Base-by-base conservation (phyloP, 371 early-diverging fungal species). In the Mortierella sp. region DNA sequence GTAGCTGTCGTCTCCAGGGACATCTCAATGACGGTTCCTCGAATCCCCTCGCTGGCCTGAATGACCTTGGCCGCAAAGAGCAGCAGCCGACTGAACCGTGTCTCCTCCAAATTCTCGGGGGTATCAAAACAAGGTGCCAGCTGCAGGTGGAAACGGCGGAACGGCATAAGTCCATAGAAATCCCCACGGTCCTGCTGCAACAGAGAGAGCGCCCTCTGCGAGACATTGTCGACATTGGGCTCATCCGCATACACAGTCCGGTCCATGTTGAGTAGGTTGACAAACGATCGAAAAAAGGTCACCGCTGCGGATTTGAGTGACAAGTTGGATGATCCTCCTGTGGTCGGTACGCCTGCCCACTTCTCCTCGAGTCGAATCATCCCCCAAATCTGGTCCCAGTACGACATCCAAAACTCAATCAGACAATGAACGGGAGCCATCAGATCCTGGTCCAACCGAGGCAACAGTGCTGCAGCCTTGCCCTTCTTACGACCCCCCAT, bases 371-470 rank as follows among this genome's bases (percentile, higher is more conserved):
- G 64, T 9, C 83, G 78, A 41, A 82, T 75, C 79, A 78, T 78
- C 14, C 83, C 83, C 83, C 83, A 82, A 4, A 82, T 64, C 26
- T 82, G 83, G 37, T 82, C 83, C 83, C 83, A 82, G 39, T 82
- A 75, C 8, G 83, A 77, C 45, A 82, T 50, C 83, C 83, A 82
- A 16, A 75, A 82, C 43, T 77, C 78, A 43, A 82, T 65, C 66
- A 82, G 22, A 4, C 71, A 37, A 31, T 75, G 75, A 11, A 72
- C 43, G 5, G 83, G 76, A 9, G 55, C 43, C 29, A 82, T 53
- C 24, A 78, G n/a, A 10, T 63, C 70, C 40, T 74, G 74, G n/a
- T 65, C 64, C 40, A 71, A 64, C 29, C 16, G 64, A 9, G 65
- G 41, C 1, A 58, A 58, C 58, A 34, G 55, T 44, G 40, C 50